Conservation (phyloP, 805 yeast species). For the Yarrowia sp. region DNA sequence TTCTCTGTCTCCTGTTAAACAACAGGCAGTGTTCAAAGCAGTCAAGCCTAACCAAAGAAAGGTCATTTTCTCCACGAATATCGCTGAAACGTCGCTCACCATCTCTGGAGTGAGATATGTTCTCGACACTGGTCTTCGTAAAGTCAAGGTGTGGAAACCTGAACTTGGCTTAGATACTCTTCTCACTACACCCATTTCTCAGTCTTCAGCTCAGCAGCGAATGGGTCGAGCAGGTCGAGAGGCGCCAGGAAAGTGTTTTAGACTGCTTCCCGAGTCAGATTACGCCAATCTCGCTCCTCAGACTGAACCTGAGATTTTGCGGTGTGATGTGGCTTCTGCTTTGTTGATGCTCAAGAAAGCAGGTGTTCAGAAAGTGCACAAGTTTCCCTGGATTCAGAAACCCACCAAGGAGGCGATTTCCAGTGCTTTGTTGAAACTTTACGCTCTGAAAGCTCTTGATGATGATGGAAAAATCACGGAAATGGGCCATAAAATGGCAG, state of each 20-base stretch:
- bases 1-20: conserved; percentile 82
- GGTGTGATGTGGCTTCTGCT: conserved; percentile 84
- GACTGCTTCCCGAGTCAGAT: conserved; percentile 75
- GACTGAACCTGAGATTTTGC: conserved; percentile 89
- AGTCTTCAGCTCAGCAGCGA: conserved; percentile 92
- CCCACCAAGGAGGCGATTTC: conserved; percentile 78
- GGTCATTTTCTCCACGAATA: conserved; percentile 87
- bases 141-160: conserved; percentile 93
- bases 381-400: conserved; percentile 88
- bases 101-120: conserved; percentile 93
- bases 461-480: conserved; percentile 72
- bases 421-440: conserved; percentile 74
- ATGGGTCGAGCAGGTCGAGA: conserved; percentile 99
- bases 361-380: conserved; percentile 74
- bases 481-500: conserved; percentile 81
- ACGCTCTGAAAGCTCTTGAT: conserved; percentile 74
- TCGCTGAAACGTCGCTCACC: conserved; percentile 97
- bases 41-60: conserved; percentile 70
- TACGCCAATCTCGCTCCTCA: conserved; percentile 60
- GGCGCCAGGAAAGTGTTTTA: conserved; percentile 80
- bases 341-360: conserved; percentile 77
- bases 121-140: conserved; percentile 86
- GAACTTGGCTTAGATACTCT: conserved; percentile 89
- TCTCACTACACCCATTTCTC: conserved; percentile 86
- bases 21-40: conserved; percentile 71